Conservation (phyloP, 2,329 filamentous ascomycete species). For the Penicillium olsonii region DNA sequence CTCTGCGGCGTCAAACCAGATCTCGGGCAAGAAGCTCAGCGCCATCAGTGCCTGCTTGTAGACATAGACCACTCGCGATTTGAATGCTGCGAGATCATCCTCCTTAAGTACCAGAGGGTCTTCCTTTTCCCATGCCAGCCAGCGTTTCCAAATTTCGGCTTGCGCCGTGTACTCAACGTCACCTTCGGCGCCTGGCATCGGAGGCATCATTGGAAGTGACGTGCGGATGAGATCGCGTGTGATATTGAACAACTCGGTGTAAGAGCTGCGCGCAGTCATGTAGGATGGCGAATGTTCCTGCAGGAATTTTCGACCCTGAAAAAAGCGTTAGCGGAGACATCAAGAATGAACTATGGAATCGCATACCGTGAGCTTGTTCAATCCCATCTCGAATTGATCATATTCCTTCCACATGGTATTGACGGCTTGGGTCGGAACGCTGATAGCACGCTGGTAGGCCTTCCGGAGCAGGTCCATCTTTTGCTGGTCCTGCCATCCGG, state of each 20-base stretch:
- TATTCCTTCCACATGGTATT: constrained; percentile 96
- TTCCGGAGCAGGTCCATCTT: constrained; percentile 95
- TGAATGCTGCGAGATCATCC: constrained; percentile 75
- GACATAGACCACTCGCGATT: constrained; percentile 78
- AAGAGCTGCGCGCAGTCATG: constrained; percentile 92
- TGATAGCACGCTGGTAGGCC: constrained; percentile 87
- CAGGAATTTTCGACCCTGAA: constrained; percentile 84
- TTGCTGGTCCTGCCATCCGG: constrained; percentile 92
- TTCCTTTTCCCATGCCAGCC: constrained; percentile 93
- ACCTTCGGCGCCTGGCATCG: constrained; percentile 81
- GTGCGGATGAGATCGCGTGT: constrained; percentile 74
- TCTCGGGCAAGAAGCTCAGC: constrained; percentile 88
- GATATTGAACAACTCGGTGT: constrained; percentile 87
- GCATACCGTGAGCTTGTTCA: constrained; percentile 84
- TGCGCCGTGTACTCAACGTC: constrained; percentile 82
- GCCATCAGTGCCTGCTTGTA: constrained; percentile 95
- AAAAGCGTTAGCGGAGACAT: background rate
- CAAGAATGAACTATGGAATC: background rate
- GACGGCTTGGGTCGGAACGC: constrained; percentile 79
- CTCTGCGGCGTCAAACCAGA: constrained; percentile 93
- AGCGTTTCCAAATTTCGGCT: constrained; percentile 85
- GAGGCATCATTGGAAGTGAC: constrained; percentile 78
- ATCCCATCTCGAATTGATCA: constrained; percentile 88
- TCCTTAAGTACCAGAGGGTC: constrained; percentile 84
- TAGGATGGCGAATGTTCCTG: constrained; percentile 91